Base-by-base conservation (phyloP, 1,284 basidiomycete genomes). In the Ganoderma sp. region DNA sequence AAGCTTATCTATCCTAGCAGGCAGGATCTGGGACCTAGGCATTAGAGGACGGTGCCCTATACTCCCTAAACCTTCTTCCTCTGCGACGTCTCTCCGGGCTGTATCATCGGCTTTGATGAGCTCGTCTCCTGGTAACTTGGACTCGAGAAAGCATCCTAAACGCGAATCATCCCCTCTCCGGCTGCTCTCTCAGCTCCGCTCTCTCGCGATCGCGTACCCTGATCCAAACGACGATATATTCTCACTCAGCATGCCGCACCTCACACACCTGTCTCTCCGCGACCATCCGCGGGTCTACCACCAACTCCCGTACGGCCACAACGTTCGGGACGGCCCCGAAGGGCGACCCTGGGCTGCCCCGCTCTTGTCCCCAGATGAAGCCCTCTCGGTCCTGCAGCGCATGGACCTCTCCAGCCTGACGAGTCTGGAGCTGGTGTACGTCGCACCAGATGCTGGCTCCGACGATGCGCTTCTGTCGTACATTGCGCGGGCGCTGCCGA, bases 131-230 rank as follows among this genome's bases (percentile, higher is more conserved):
- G 32, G 32, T 5, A 32, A 32, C 32, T 32, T 32, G 32, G 32
- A 32, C 37, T 39, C 37, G 7, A 10, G 10, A 5, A 8, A 45
- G 17, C 15, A 45, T 19, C 43, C 74, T 2, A 71, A 28, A 12
- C 25, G 22, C 14, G 22, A 25, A 8, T 2, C 15, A 45, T 45
- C 43, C 6, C 43, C 17, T 8, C 5, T 22, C 50, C 22, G 3
- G 1, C 25, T 25, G 7, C n/a, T 52, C 50, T 28, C 50, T 9
- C 8, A 28, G 9, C 50, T 52, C 3, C 50, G 25, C 22, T 52
- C 50, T 6, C 50, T 52, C 22, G 25, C 6, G 5, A 52, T 52
- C 22, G 50, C 50, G 14, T 52, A 52, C 14, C 50, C 50, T 12
- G 50, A 52, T 14, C 50, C 50, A 1, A 8, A 10, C 8, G 50